Conservation (phyloP, 2,329 filamentous ascomycete genomes). For the Pseudocercospora ulei region DNA sequence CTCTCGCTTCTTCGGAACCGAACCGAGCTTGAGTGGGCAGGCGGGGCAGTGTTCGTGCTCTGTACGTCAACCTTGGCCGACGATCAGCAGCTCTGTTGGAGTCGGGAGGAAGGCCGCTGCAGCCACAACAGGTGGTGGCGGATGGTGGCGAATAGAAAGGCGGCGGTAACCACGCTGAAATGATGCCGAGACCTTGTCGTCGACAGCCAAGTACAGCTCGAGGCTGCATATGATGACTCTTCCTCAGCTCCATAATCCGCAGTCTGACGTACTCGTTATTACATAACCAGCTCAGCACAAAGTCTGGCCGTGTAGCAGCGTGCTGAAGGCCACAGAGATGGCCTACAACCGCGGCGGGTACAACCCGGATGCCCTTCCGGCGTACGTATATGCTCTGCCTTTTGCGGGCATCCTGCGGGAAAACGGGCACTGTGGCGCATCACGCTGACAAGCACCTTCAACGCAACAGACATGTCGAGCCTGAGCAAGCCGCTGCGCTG, state of each 20-base stretch:
- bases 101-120: no score
- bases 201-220: no score
- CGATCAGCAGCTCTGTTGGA: no score
- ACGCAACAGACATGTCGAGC: conserved; percentile 57
- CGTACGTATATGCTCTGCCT: conserved; percentile 48
- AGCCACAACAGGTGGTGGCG: no score
- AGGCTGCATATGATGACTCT: no score
- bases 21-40: no score
- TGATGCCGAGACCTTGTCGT: no score
- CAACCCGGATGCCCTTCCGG: conserved; percentile 89
- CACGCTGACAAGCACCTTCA: conserved; percentile 16
- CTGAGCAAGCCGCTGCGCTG: conserved; percentile 48
- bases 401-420: conserved; percentile 8
- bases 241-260: no score
- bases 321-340: conserved; percentile 42
- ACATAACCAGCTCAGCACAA: conserved; percentile 5
- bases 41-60: no score
- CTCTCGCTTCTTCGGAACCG: conserved; percentile 18
- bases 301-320: conserved; percentile 5
- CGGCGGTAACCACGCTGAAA: no score
- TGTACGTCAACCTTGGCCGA: no score
- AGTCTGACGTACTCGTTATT: conserved; percentile 8
- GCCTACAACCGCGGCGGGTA: conserved; percentile 78
- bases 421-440: conserved; percentile 6
- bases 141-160: no score